A percentile compares a stretch with the other conserved stretches of the same genome.
phyloP scores from a whole-genome alignment of 495 filamentous ascomycete species.

The Aspergillus leporis region DNA sequence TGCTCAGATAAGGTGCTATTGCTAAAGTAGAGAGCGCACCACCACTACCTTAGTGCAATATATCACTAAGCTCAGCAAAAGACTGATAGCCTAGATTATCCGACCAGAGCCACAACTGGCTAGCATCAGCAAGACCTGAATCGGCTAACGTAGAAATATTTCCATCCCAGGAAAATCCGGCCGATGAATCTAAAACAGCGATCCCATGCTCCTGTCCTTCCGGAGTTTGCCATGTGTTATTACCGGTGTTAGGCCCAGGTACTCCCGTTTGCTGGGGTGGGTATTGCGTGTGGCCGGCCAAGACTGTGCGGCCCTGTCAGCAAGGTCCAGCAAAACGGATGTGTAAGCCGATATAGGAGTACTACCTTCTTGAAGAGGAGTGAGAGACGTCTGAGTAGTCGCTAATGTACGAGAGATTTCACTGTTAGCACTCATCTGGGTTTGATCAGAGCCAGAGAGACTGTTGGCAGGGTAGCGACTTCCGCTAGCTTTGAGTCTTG shows the following conservation, averaged over 20 bases:
- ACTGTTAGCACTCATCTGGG: too few species aligned
- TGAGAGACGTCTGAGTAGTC: neutral
- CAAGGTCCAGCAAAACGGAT: neutral
- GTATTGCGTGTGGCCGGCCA: neutral
- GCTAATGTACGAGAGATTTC: neutral
- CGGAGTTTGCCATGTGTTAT: neutral
- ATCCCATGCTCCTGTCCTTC: neutral
- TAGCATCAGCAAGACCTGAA: conserved; percentile 2
- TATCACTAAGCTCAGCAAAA: conserved; percentile 3
- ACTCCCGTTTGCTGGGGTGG: neutral
- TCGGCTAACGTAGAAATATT: conserved; percentile 3
- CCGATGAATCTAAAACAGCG: neutral
- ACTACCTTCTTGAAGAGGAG: conserved; percentile 2
- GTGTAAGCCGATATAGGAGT: too few species aligned
- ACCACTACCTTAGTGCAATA: too few species aligned
- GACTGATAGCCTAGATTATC: conserved; percentile 1
- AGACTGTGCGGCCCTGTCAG: neutral
- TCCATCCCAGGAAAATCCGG: conserved; percentile 3
- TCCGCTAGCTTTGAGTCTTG: too few species aligned
- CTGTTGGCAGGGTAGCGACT: too few species aligned
- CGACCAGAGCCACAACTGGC: conserved; percentile 6
- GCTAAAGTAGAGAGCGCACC: too few species aligned
- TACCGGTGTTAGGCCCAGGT: too few species aligned
- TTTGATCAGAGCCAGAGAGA: too few species aligned
- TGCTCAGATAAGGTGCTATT: too few species aligned